These are phyloP conservation scores for Colletotrichum theobromicola DNA, from an alignment of 2,329 filamentous ascomycete species.

Conservation along the genomic window DNA sequence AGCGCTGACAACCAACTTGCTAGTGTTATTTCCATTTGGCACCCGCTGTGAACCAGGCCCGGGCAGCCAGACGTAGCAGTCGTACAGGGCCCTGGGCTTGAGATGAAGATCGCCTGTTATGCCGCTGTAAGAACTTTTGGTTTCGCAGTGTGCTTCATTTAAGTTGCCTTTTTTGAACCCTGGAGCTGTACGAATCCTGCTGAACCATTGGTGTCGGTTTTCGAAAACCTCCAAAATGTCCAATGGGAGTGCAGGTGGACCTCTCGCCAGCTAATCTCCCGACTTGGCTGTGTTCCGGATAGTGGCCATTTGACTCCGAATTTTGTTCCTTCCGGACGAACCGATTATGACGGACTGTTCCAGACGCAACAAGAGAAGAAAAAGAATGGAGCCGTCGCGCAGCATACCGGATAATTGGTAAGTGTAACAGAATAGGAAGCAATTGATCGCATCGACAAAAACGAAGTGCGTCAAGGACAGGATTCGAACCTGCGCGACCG, in stretches of 20 bases:
- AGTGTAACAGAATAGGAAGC: too few species aligned
- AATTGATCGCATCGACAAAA: too few species aligned
- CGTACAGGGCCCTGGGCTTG: not conserved
- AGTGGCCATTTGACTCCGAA: not conserved
- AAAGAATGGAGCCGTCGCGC: too few species aligned
- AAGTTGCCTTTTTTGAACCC: not conserved
- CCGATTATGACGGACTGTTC: not conserved
- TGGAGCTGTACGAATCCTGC: not conserved
- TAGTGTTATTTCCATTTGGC: not conserved
- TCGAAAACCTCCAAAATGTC: not conserved
- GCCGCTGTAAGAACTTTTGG: not conserved
- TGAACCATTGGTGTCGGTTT: not conserved
- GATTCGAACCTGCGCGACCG: slow-evolving; percentile 23
- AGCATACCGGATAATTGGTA: too few species aligned
- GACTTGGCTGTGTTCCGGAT: not conserved
- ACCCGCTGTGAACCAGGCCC: not conserved
- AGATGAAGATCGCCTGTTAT: not conserved
- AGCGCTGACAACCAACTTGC: not conserved
- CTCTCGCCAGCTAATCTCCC: not conserved
- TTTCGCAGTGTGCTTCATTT: not conserved
- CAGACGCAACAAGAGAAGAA: not conserved
- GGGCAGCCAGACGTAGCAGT: not conserved
- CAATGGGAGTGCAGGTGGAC: not conserved
- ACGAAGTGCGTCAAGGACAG: slow-evolving; percentile 10
- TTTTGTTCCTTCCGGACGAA: not conserved